These are phyloP conservation scores for Glycine soja DNA, from an alignment of 306 rosid species.

Conservation along the genomic window DNA sequence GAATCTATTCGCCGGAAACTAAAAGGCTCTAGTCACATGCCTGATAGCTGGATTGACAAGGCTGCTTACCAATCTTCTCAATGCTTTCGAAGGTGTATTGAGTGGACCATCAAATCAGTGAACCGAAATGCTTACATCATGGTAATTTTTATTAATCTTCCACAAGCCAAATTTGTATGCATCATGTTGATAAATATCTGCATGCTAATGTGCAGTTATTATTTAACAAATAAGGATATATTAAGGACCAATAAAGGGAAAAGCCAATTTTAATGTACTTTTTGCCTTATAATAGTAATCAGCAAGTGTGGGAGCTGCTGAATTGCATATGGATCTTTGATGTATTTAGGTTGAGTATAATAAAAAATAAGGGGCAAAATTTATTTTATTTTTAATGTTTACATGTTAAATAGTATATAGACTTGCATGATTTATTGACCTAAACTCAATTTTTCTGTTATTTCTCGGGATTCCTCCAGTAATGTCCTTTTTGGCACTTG, in stretches of 20 bases:
- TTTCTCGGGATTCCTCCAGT: neutral
- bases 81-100: conserved; percentile 68
- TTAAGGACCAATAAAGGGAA: neutral
- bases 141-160: conserved; percentile 59
- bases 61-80: conserved; percentile 61
- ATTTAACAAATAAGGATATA: conserved; percentile 20
- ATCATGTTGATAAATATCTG: conserved; percentile 20
- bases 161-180: conserved; percentile 25
- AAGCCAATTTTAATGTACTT: neutral
- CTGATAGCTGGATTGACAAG: conserved; percentile 73
- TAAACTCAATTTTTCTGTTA: neutral
- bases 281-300: conserved; percentile 7
- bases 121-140: conserved; percentile 96
- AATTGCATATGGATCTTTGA: neutral
- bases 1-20: conserved; percentile 88
- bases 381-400: too few relatives aligned
- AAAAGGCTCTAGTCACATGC: conserved; percentile 64
- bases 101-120: conserved; percentile 87
- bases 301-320: conserved; percentile 7
- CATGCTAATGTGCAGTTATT: conserved; percentile 16
- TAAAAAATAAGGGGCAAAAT: too few relatives aligned
- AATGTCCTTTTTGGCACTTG: neutral
- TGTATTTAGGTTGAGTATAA: neutral
- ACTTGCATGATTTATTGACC: conserved; percentile 1
- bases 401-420: too few relatives aligned